Conservation (phyloP, 2,329 filamentous ascomycete genomes). For the Fusarium buxicola region DNA sequence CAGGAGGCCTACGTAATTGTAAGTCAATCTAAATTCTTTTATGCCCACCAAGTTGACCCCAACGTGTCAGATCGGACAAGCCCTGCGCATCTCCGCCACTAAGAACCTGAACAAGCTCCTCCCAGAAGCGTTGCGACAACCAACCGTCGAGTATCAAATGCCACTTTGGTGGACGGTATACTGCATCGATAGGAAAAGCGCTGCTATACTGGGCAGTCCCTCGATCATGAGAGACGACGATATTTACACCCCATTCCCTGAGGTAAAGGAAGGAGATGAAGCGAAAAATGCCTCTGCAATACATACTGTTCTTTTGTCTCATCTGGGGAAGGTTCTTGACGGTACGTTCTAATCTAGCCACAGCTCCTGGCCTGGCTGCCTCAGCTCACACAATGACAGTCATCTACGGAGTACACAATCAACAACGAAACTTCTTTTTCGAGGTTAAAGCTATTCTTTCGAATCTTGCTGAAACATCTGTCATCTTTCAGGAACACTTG, state of each 20-base stretch:
- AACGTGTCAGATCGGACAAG: slow-evolving; percentile 32
- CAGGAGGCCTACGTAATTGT: slow-evolving; percentile 38
- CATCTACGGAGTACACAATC: slow-evolving; percentile 27
- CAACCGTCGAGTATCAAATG: slow-evolving; percentile 31
- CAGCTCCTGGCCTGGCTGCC: background rate
- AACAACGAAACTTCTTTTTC: slow-evolving; percentile 29
- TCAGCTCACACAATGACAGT: slow-evolving; percentile 8
- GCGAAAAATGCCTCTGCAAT: slow-evolving; percentile 32
- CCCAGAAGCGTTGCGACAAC: slow-evolving; percentile 25
- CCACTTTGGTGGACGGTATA: slow-evolving; percentile 39
- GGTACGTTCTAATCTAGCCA: slow-evolving; percentile 4
- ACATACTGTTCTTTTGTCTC: slow-evolving; percentile 31
- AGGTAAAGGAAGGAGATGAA: slow-evolving; percentile 14
- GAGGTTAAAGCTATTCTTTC: slow-evolving; percentile 37
- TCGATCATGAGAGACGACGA: slow-evolving; percentile 35
- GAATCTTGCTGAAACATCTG: slow-evolving; percentile 26
- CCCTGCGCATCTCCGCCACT: slow-evolving; percentile 31
- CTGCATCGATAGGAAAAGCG: slow-evolving; percentile 39
- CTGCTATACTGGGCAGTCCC: slow-evolving; percentile 31
- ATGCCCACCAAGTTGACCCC: background rate
- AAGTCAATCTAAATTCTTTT: background rate
- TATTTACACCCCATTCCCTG: slow-evolving; percentile 36
- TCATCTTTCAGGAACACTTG: slow-evolving; percentile 23
- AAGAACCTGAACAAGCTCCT: slow-evolving; percentile 33
- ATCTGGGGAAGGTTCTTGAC: slow-evolving; percentile 38